Evolutionary conservation across 2,329 filamentous ascomycete species (phyloP), one percentile per base, ranked within the genome.

Genomic region (Aotearoamyces nothofagi): DNA sequence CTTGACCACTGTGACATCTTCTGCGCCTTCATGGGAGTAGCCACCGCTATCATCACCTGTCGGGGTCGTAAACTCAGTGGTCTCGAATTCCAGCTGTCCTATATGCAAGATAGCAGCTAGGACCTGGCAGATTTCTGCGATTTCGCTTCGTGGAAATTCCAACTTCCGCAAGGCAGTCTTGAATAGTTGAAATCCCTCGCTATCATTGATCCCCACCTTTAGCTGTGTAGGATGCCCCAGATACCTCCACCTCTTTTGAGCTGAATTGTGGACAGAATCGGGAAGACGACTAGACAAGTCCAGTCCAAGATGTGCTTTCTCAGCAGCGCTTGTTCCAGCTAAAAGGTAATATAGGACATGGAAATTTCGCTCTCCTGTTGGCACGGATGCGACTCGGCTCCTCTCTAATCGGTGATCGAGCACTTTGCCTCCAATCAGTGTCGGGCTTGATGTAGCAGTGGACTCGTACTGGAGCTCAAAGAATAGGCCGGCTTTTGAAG

Each of bases 381-480:
- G 90, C 0, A 96, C 86, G 22, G 83, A 73, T 15, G 90, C 75
- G 38, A 98, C 84, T 38, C 90, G 72, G 55, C 84, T 93, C 33
- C 90, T 66, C 55, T 98, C 90, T 26, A 98, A 61, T 41, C 90
- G 72, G 52, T 98, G 90, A 43, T 96, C 86, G 24, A 98, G 65
- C 10, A 98, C 64, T 56, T 98, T 96, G 42, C 83, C 87, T 56
- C 90, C 90, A 39, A 98, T 81, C 15, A 98, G 64, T 3, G 84
- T 74, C 1, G 90, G 90, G 45, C 79, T 84, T 15, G 80, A 76
- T 1, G 77, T 78, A 0, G 84, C 77, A 0, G 82, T 73, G 1
- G 82, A 92, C 51, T 98, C 87, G 51, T 98, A 98, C 54, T 98
- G 90, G 23, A 98, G 65, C 53, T 98, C 90, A 51, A 90, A 90